Conservation (phyloP, 306 rosid species). For the Glycine latifolia region DNA sequence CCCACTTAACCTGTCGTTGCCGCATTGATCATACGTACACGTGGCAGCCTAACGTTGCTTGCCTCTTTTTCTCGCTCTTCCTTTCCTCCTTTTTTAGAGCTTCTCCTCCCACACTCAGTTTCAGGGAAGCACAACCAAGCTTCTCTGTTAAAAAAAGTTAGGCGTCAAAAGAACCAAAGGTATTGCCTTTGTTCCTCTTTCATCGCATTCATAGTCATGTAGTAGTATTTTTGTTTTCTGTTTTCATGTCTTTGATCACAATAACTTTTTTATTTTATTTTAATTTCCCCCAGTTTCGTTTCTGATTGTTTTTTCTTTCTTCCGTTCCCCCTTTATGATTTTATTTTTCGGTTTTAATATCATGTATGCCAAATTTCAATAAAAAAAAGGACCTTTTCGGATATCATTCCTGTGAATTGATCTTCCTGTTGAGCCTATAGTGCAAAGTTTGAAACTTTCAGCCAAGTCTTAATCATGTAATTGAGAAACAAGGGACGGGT, state of each 20-base stretch:
- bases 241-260: slow-evolving; percentile 3
- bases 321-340: not conserved
- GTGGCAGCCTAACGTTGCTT: slow-evolving; percentile 57
- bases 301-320: not conserved
- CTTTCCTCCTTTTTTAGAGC: not conserved
- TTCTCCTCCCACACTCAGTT: not conserved
- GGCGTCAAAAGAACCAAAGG: not conserved
- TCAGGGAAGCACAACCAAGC: slow-evolving; percentile 40
- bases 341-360: not conserved
- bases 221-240: not conserved
- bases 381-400: not conserved
- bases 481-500: slow-evolving; percentile 39
- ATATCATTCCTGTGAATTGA: slow-evolving; percentile 21
- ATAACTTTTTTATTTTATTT: slow-evolving; percentile 21
- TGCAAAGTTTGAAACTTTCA: slow-evolving; percentile 33
- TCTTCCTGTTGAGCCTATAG: slow-evolving; percentile 10
- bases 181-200: not conserved
- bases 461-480: slow-evolving; percentile 20
- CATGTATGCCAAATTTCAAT: slow-evolving; percentile 3
- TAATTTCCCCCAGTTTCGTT: not conserved
- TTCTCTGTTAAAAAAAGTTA: not conserved
- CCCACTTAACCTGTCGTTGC: slow-evolving; percentile 51
- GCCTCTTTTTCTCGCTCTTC: slow-evolving; percentile 11
- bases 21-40: slow-evolving; percentile 36
- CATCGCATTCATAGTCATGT: not conserved